These are phyloP conservation scores for Acanthamoeba royreba DNA, from an alignment of 208 protist species.

Conservation along the genomic window DNA sequence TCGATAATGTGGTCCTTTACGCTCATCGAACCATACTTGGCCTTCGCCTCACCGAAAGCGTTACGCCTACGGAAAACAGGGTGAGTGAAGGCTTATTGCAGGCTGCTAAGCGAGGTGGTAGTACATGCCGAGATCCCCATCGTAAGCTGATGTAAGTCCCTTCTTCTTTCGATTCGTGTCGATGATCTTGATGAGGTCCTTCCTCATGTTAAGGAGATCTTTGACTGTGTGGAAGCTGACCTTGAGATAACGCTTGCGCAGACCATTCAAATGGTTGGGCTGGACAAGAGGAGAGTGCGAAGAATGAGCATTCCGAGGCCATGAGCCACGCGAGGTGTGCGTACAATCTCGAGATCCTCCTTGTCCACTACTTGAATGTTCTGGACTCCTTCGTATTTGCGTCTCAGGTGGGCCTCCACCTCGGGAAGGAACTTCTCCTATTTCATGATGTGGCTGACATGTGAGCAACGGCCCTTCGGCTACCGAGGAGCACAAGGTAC, in stretches of 20 bases:
- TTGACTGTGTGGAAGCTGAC: conserved; percentile 92
- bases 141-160: background rate
- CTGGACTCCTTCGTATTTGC: conserved; percentile 87
- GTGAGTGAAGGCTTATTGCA: too few relatives aligned
- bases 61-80: conserved; percentile 58
- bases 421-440: conserved; percentile 88
- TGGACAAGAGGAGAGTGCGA: conserved; percentile 17
- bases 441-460: conserved; percentile 63
- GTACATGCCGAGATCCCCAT: conserved; percentile 32
- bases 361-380: conserved; percentile 87
- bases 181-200: conserved; percentile 59
- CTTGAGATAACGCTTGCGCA: conserved; percentile 91
- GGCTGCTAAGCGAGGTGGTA: too few relatives aligned
- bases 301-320: background rate
- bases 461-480: conserved; percentile 84
- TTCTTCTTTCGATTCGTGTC: conserved; percentile 58
- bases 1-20: conserved; percentile 91
- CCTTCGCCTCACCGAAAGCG: conserved; percentile 69
- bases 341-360: conserved; percentile 93
- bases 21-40: conserved; percentile 78
- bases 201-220: conserved; percentile 89
- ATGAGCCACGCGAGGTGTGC: background rate
- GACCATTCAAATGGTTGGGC: conserved; percentile 94
- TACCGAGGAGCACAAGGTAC: conserved; percentile 71
- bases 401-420: conserved; percentile 91